Base-by-base conservation (phyloP, 1,284 basidiomycete species). In the Ganoderma multipileum region DNA sequence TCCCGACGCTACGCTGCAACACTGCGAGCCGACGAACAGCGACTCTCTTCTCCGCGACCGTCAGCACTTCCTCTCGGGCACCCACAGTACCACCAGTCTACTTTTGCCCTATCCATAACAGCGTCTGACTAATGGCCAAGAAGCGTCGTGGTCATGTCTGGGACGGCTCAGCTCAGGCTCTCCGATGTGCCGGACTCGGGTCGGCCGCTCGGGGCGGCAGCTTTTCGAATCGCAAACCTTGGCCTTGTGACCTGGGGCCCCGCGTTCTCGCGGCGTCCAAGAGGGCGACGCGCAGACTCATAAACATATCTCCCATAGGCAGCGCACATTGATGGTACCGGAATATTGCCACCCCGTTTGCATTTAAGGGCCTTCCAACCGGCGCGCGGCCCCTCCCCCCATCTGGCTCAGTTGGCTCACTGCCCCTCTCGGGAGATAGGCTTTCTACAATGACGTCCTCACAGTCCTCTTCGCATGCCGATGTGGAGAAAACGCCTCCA, bases 181-280 rank as follows among this genome's bases (percentile, higher is more conserved):
- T 26, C 47, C 47, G 23, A 26, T 50, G 47, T 23, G 26, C 47
- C 23, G 47, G 47, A 50, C n/a, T 50, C 47, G 47, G 47, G 23
- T 26, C 47, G 47, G 47, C 23, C 8, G n/a, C 23, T 52, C 64
- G 57, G 64, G 23, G 47, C 64, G 39, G 30, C 55, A 39, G 39
- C 62, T 64, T 52, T 62, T 57, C 33, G 55, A 23, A 52, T 52
- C 12, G 47, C 23, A 30, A 38, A 38, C n/a, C 41, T 63, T 65
- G 66, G 33, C 67, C 71, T 68, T 69, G 71, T 72, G 71, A 72
- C 68, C 69, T 50, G 59, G 44, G 67, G 66, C 67, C 47, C n/a
- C 47, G 47, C 47, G 38, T 39, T 14, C 38, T 39, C 7, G 38
- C 18, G 52, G 28, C 26, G n/a, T 52, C 23, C 47, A 14, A 26